Base-by-base conservation (phyloP, 2,329 filamentous ascomycete species). In the Zasmidium citrigriseum region DNA sequence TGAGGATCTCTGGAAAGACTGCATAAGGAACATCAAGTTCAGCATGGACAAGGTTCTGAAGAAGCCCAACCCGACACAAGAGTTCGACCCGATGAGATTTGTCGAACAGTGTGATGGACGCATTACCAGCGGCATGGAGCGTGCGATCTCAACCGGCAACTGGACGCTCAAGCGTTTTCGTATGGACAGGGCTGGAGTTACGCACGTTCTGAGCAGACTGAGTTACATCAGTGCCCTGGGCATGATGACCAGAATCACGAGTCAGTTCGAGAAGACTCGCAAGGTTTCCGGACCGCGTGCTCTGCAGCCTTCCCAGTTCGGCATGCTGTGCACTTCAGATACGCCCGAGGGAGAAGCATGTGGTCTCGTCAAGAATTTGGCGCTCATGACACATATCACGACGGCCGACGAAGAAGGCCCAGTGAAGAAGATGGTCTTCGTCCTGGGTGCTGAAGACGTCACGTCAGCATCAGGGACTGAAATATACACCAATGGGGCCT, bases 221-320 rank as follows among this genome's bases (percentile, higher is more conserved):
- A 98, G 93, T 75, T 99, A 98, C 72, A 97, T 99, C 74, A 90
- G 89, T 63, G 95, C 95, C 24, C 84, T 99, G 24, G 96, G 96
- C 62, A 99, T 99, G 96, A 99, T 99, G 95, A 99, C 95, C 14
- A 85, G 95, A 75, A 98, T 99, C 70, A 95, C 89, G 74, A 96
- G 90, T 83, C 95, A 99, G 78, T 99, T 99, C 70, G 95, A 99
- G 74, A 99, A 99, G 82, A 98, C 95, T 1, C 82, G 95, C 67
- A 99, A 99, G 76, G 93, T 99, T 61, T 93, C 89, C 71, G 96
- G 96, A 65, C 95, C 96, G 68, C 88, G 95, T 83, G 95, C 96
- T 18, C 82, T 99, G 50, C 95, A 99, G 71, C 93, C 95, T 5
- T 99, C 95, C 0, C 95, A 99, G 67, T 99, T 96, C 79, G 95